Base-by-base conservation (phyloP, 2,329 filamentous ascomycete genomes). In the Alternaria conjuncta region DNA sequence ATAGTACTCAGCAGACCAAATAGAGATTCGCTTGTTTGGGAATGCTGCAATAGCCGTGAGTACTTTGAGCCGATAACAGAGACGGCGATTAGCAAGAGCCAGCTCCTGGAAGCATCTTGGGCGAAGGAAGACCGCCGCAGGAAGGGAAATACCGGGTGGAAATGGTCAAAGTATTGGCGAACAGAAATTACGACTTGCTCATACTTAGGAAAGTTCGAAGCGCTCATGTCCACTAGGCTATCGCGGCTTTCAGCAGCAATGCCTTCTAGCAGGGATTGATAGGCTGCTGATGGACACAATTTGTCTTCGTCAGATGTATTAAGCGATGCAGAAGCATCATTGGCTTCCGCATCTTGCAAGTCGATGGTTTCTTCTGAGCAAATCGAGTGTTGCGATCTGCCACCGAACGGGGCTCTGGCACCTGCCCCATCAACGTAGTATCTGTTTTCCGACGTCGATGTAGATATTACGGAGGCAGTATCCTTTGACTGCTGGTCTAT, bases 61-160 rank as follows among this genome's bases (percentile, higher is more conserved):
- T 71, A 76, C 36, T 67, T 72, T 20, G 72, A 71, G 10, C 75
- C 77, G 3, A 78, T 63, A 32, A 72, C 64, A 9, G 67, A 69
- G n/a, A 78, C 63, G 8, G 74, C 74, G 18, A 78, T 60, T 15
- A 72, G 60, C 10, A 76, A 64, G 10, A 74, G 56, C 62, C 67
- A 71, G 12, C 71, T 46, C 20, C 25, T 28, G 36, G 8, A 64
- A 30, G 21, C 55, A 26, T 41, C 60, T 41, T 55, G 46, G 36
- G 26, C 30, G 46, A 76, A 68, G 5, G 64, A 70, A 1, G 65
- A 65, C 26, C 46, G 57, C 47, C 78, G 75, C 9, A 78, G 53
- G 45, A 78, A 73, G 4, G 77, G 76, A 15, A 79, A 66, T 12
- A 68, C 64, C 21, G 71, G 68, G 50, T 74, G 69, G 41, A 78